These are phyloP conservation scores for Wickerhamiella alocasiicola DNA, from an alignment of 805 yeast genomes.

Conservation along the genomic window DNA sequence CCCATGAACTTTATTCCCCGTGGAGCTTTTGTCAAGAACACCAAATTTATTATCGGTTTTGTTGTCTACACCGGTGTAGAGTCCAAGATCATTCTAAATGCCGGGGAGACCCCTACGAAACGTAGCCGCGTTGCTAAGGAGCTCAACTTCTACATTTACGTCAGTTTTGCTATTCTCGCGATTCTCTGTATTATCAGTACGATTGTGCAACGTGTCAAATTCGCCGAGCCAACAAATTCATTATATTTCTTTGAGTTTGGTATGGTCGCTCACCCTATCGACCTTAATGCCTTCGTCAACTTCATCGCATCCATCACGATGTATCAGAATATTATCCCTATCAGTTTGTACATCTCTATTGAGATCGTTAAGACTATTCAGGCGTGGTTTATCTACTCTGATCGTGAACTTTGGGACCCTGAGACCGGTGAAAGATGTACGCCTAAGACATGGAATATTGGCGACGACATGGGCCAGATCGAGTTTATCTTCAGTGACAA, in stretches of 20 bases:
- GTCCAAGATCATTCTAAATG: conserved; percentile 66
- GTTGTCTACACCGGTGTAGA: conserved; percentile 66
- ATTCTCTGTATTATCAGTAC: conserved; percentile 60
- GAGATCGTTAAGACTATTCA: conserved; percentile 72
- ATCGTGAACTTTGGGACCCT: conserved; percentile 55
- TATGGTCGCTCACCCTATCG: conserved; percentile 47
- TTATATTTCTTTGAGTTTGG: conserved; percentile 47
- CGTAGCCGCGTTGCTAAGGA: conserved; percentile 54
- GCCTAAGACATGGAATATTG: conserved; percentile 75
- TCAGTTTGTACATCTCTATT: conserved; percentile 64
- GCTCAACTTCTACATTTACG: conserved; percentile 51
- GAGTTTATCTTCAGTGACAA: conserved; percentile 75
- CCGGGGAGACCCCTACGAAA: conserved; percentile 71
- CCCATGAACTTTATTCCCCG: conserved; percentile 57
- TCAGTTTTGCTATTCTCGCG: conserved; percentile 54
- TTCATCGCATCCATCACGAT: conserved; percentile 64
- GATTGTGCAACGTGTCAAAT: conserved; percentile 54
- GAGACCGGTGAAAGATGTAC: conserved; percentile 64
- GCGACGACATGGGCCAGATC: conserved; percentile 76
- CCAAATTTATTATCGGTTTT: conserved; percentile 63
- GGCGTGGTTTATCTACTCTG: conserved; percentile 65
- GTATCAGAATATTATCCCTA: conserved; percentile 69
- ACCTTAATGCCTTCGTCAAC: conserved; percentile 54
- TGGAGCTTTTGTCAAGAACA: conserved; percentile 64
- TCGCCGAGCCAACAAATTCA: conserved; percentile 35